A percentile compares a stretch with the other conserved stretches of the same genome.
phyloP scores from a whole-genome alignment of 345 rosid genomes.

The Combretum micranthum region DNA sequence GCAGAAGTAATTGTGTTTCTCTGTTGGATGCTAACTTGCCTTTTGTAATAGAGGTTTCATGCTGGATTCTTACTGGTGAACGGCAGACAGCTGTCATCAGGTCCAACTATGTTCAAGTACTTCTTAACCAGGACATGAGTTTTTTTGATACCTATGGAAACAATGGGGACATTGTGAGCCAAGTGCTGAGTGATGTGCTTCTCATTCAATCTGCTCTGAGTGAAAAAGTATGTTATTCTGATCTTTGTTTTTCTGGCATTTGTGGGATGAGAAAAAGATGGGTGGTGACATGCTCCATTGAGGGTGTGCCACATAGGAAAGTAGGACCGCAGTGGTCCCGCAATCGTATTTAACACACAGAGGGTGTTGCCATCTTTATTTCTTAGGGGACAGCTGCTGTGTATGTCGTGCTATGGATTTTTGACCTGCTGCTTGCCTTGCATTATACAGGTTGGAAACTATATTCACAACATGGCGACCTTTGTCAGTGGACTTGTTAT shows the following conservation, averaged over 20 bases:
- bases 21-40: conserved; percentile 25
- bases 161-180: conserved; percentile 98
- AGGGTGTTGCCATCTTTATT: too few species aligned
- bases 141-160: conserved; percentile 98
- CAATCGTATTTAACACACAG: too few species aligned
- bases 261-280: too few species aligned
- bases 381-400: too few species aligned
- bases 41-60: conserved; percentile 88
- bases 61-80: conserved; percentile 99
- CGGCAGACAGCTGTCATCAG: conserved; percentile 99
- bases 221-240: conserved; percentile 59
- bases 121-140: conserved; percentile 98
- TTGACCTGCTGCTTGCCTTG: conserved; percentile 4
- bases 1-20: conserved; percentile 9
- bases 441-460: conserved; percentile 82
- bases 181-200: conserved; percentile 94
- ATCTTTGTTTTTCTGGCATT: conserved; percentile 10
- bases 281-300: too few species aligned
- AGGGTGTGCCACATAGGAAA: too few species aligned
- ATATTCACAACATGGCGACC: conserved; percentile 99
- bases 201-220: conserved; percentile 99
- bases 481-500: conserved; percentile 87
- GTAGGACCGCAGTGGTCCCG: too few species aligned
- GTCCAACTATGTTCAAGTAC: conserved; percentile 86
- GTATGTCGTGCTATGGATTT: too few species aligned